Evolutionary conservation across 2,329 filamentous ascomycete genomes (phyloP), one percentile per base, ranked within the genome.

Genomic region (Teratosphaeria pseudoeucalypti): DNA sequence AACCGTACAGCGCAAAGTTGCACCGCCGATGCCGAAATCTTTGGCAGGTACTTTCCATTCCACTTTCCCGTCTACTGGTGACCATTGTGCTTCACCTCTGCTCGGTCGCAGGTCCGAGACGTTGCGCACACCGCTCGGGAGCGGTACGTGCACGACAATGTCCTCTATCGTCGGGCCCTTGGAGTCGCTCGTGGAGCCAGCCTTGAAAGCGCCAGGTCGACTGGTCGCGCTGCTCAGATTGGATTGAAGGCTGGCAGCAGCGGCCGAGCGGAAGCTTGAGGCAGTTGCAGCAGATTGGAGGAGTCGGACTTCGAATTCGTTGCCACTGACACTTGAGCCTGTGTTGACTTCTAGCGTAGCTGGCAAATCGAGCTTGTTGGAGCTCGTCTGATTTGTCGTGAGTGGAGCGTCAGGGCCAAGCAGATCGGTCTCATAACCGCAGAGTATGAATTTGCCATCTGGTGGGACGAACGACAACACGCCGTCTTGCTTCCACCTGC

Each of bases 381-480:
- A 63, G 32, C 55, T 63, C 10, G 58, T 58, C n/a, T 58, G 57
- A 55, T 47, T 63, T 56, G 64, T 67, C 32, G 60, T 68, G 55
- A 68, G 61, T 53, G 63, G 63, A 49, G 60, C 80, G 16, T 85
- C 82, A 56, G 87, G 83, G 0, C 91, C 91, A 12, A 97, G 79
- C 26, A 99, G 76, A 72, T 99, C 90, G 23, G 95, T 90, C 73
- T 96, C 92, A 71, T 99, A 99, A 26, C 91, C 92, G 34, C 91
- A 92, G 19, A 99, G 80, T 49, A 96, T 88, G 72, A 97, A 99
- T 52, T 90, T 84, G 34, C 94, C 94, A 72, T 99, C 94, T 0
- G 94, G 94, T 1, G 94, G 94, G 12, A 99, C 84, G 69, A 99
- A 99, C 70, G 90, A 95, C n/a, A 99, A 79, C 64, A 96, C 89